Base-by-base conservation (phyloP, 1,284 basidiomycete species). In the Amylostereum areolatum region DNA sequence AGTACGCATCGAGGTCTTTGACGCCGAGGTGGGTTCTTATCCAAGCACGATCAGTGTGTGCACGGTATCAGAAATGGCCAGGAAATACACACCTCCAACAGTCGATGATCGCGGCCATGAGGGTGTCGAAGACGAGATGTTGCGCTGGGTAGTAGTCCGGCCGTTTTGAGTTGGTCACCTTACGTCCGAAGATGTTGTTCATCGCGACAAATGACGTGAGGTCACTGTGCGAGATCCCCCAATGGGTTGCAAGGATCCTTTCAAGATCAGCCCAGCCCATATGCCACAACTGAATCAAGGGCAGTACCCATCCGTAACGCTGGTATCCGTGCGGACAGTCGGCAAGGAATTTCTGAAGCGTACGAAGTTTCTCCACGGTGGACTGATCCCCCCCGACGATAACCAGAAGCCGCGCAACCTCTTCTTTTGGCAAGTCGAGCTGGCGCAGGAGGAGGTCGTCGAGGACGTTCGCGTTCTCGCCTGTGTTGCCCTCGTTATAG, bases 231-330 rank as follows among this genome's bases (percentile, higher is more conserved):
- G 49, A 25, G 8, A 52, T 36, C 7, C 61, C 63, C 63, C 62
- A 67, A 48, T 66, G 57, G 0, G 58, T 54, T 27, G 56, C 51
- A 18, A 62, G 57, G 24, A 66, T 50, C 2, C 59, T 54, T 44
- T 64, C 64, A 7, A 66, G 53, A 48, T 66, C 59, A 0, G 64
- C 64, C 65, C 65, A 67, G 29, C 62, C 59, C 25, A 64, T 62
- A 39, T 68, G 65, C 64, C 64, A 68, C 3, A 62, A 53, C 33
- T 63, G 59, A 10, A 67, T 62, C 3, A 66, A 40, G 1, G 66
- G 65, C 18, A 63, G 46, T 3, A 63, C 50, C 55, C 57, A 60
- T 2, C 50, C 18, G 59, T 63, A 54, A 7, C 37, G 27, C 12
- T 40, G 29, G 42, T 52, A 54, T 2, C 53, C 53, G 36, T 56